These are phyloP conservation scores for Letharia lupina DNA, from an alignment of 495 filamentous ascomycete genomes.

Conservation along the genomic window DNA sequence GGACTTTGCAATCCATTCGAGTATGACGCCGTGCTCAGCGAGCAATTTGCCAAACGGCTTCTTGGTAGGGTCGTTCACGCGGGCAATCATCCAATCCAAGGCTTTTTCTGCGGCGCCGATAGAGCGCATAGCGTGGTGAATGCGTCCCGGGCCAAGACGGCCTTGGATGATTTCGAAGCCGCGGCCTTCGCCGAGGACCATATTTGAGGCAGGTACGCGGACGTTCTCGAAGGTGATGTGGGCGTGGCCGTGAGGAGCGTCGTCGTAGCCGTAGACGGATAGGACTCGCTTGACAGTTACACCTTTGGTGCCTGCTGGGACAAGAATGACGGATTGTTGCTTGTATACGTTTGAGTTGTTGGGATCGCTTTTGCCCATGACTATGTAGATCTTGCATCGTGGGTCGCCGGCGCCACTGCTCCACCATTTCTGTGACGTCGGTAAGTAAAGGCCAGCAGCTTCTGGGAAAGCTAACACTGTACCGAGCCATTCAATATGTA, in stretches of 20 bases:
- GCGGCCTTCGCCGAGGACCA: conserved; percentile 81
- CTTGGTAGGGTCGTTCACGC: conserved; percentile 82
- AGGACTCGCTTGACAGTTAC: conserved; percentile 81
- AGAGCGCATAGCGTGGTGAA: conserved; percentile 89
- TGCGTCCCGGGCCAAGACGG: conserved; percentile 80
- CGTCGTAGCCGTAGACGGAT: conserved; percentile 86
- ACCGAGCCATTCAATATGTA: conserved; percentile 77
- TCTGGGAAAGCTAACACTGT: not conserved
- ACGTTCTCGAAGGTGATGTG: conserved; percentile 82
- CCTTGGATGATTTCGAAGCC: conserved; percentile 98
- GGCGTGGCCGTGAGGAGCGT: conserved; percentile 88
- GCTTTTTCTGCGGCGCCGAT: conserved; percentile 81
- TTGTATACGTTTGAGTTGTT: conserved; percentile 64
- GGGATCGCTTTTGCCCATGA: conserved; percentile 81
- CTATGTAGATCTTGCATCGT: conserved; percentile 79
- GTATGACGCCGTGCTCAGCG: conserved; percentile 76
- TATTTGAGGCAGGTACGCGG: conserved; percentile 64
- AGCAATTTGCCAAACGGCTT: conserved; percentile 75
- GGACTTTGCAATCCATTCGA: conserved; percentile 88
- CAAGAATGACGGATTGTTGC: conserved; percentile 84
- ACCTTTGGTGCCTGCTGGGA: conserved; percentile 64
- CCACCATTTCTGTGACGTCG: conserved; percentile 77
- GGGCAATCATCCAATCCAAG: conserved; percentile 79
- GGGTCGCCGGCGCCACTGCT: conserved; percentile 86
- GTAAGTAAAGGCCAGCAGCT: not conserved